phyloP scores from a whole-genome alignment of 2,329 filamentous ascomycete species.

The Pyrenophora teres region DNA sequence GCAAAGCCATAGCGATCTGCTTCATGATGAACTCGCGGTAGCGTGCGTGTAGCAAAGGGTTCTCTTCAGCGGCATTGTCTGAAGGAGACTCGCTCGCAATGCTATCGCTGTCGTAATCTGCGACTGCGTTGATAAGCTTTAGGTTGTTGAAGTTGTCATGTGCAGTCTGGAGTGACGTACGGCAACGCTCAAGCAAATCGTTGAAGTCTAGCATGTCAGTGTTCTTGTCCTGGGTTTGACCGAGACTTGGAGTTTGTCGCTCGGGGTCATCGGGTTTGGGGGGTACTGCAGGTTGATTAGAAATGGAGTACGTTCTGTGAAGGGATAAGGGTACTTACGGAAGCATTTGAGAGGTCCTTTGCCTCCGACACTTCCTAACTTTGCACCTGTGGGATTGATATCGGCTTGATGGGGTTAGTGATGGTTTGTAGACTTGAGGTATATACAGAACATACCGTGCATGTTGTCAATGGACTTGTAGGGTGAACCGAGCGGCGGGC shows the following conservation, averaged over 20 bases:
- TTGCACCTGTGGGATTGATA: background rate
- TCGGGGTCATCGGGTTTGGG: background rate
- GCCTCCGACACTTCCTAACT: too few relatives aligned
- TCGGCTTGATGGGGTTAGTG: background rate
- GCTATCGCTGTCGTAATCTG: background rate
- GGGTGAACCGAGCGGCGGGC: background rate
- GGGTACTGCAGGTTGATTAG: background rate
- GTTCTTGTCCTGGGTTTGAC: background rate
- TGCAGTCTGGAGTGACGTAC: background rate
- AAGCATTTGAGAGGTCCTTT: too few relatives aligned
- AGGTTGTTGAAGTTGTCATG: background rate
- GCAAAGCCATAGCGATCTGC: slow-evolving; percentile 8
- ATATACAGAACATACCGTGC: background rate
- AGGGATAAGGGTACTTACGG: too few relatives aligned
- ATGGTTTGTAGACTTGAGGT: too few relatives aligned
- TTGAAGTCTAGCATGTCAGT: background rate
- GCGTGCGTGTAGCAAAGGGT: background rate
- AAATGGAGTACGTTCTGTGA: too few relatives aligned
- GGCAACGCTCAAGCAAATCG: background rate
- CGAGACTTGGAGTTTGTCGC: background rate
- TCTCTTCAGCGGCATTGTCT: slow-evolving; percentile 5
- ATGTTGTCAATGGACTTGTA: background rate
- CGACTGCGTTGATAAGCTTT: background rate
- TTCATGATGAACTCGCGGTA: slow-evolving; percentile 15
- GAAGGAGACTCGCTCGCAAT: background rate